Evolutionary conservation across 352 stramenopile genomes (phyloP), one percentile per base, ranked within the genome.

Genomic region (Chrysophaeum taylorii): DNA sequence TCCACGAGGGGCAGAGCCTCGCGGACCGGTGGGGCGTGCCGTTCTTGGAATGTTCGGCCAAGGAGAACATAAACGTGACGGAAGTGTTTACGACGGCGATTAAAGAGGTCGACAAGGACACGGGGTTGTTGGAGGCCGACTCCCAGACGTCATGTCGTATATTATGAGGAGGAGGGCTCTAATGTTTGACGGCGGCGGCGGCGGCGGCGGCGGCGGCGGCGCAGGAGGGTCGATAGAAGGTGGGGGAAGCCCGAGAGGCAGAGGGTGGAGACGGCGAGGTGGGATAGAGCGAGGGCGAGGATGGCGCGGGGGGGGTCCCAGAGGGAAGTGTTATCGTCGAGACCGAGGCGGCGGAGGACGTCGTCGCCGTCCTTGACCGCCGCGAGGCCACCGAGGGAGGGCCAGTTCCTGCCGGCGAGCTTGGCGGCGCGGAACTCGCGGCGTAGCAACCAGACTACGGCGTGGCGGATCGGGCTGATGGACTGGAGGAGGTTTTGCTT

Each of bases 31-130:
- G 87, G 88, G 81, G 90, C 66, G 91, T 93, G 35, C 92, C 92
- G 0, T 97, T 96, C 71, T 84, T 96, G 48, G 92, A 97, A 81
- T 96, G 89, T 74, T 96, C 89, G 18, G 80, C 73, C 42, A 85
- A 85, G 63, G 86, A 77, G n/a, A 77, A 78, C n/a, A 77, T 85
- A 33, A 85, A 85, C 75, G 78, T 87, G 18, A 74, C 75, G 15
- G 80, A 89, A 23, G 80, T 86, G n/a, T 89, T 89, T 77, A 82
- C 87, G 70, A 83, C 74, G 35, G 60, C 87, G 27, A 73, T 89
- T 60, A 84, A 83, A 68, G 83, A 89, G 70, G 82, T 89, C 68
- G 80, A 86, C 69, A 87, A 86, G 69, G 83, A 89, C 76, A 82
- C 85, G 76, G 83, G 80, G 39, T 72, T 89, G 27, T 67, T 89